Percentiles rank a stretch among this genome's conserved stretches.
These are phyloP conservation scores for Hydnum rufescens DNA, from an alignment of 768 basidiomycete species.

Conservation along the genomic window DNA sequence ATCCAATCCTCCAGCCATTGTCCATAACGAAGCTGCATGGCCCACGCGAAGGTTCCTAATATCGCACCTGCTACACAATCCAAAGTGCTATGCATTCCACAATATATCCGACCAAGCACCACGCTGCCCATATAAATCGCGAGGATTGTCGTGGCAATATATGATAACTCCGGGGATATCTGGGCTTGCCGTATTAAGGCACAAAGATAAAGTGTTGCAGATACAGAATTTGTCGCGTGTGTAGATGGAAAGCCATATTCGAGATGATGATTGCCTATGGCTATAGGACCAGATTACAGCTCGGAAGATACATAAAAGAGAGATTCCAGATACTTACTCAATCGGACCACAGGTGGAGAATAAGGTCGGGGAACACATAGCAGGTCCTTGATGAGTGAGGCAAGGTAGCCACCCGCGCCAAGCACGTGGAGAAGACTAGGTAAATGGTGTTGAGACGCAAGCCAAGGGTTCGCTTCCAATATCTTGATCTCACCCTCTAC, in stretches of 20 bases:
- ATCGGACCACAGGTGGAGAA: constrained; percentile 73
- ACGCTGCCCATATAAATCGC: constrained; percentile 40
- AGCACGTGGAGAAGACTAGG: constrained; percentile 46
- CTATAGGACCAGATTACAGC: constrained; percentile 19
- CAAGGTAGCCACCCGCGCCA: constrained; percentile 64
- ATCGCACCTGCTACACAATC: constrained; percentile 45
- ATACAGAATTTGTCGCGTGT: constrained; percentile 79
- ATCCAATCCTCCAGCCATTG: constrained; percentile 24
- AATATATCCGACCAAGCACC: constrained; percentile 64
- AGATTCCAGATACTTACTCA: constrained; percentile 34
- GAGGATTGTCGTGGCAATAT: neutral
- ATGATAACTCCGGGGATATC: constrained; percentile 15
- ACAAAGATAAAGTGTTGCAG: constrained; percentile 66
- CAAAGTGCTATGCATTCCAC: constrained; percentile 73
- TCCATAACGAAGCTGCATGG: constrained; percentile 19
- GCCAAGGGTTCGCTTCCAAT: neutral
- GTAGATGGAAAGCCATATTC: constrained; percentile 96
- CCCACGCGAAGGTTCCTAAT: constrained; percentile 53
- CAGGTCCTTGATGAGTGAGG: constrained; percentile 76
- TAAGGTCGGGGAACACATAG: constrained; percentile 81
- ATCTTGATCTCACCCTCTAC: neutral
- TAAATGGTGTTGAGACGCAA: neutral
- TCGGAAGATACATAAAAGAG: neutral
- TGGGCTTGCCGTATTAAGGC: constrained; percentile 26
- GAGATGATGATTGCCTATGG: constrained; percentile 58